Evolutionary conservation across 176 grass and related monocot species (phyloP).

Genomic region (Oryza punctata): DNA sequence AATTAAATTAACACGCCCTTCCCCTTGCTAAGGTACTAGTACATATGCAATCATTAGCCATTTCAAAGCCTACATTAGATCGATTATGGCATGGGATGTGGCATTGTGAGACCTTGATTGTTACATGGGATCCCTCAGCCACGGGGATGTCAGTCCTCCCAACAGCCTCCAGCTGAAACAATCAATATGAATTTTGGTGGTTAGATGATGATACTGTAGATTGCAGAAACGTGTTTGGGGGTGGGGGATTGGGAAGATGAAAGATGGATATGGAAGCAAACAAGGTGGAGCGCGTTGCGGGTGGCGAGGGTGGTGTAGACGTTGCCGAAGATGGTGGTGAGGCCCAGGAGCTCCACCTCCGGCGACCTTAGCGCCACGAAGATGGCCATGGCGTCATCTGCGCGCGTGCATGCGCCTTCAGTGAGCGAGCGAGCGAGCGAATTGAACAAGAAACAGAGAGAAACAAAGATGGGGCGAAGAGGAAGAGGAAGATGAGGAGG

Average conservation of each 20-base stretch:
- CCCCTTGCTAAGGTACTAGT: too few species aligned
- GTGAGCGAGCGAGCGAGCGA: not conserved
- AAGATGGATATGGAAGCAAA: not conserved
- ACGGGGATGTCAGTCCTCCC: slow-evolving; percentile 79
- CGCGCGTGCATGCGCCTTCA: not conserved
- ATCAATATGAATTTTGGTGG: too few species aligned
- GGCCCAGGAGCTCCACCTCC: slow-evolving; percentile 82
- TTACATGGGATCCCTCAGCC: slow-evolving; percentile 88
- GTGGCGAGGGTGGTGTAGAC: slow-evolving; percentile 88
- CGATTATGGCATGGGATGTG: too few species aligned
- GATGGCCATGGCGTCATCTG: slow-evolving; percentile 99
- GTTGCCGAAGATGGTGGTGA: slow-evolving; percentile 91
- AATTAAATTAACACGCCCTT: too few species aligned
- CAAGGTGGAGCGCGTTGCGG: slow-evolving; percentile 91
- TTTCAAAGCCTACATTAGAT: too few species aligned
- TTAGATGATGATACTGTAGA: not conserved
- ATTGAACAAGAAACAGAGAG: not conserved
- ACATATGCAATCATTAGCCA: not conserved
- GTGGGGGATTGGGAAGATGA: too few species aligned
- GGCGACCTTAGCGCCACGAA: slow-evolving; percentile 89
- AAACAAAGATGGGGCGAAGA: too few species aligned
- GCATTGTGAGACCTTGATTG: slow-evolving; percentile 55
- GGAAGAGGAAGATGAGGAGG: too few species aligned
- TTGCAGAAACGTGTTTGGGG: not conserved
- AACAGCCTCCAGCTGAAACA: slow-evolving; percentile 80